Evolutionary conservation across 768 basidiomycete genomes (phyloP).

Genomic region (Lactarius hatsudake): DNA sequence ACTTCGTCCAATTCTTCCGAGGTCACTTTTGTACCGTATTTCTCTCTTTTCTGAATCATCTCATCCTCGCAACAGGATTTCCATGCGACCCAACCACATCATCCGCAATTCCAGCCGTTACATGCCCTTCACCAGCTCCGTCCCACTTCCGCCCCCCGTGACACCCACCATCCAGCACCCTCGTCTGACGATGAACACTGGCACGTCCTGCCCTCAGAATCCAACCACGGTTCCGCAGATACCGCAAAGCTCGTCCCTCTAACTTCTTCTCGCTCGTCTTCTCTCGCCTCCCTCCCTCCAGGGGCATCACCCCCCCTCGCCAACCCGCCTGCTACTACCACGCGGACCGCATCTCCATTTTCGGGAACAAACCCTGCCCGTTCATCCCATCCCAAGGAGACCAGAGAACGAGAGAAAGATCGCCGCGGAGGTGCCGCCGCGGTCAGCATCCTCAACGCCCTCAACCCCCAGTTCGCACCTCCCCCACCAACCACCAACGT

Average conservation of each 20-base stretch:
- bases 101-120: neutral
- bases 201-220: constrained; percentile 39
- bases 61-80: constrained; percentile 5
- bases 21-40: constrained; percentile 22
- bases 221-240: constrained; percentile 25
- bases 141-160: constrained; percentile 13
- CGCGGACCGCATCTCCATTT: constrained; percentile 23
- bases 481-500: constrained; percentile 12
- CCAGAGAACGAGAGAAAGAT: constrained; percentile 32
- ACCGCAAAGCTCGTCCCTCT: constrained; percentile 26
- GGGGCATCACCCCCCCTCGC: constrained; percentile 42
- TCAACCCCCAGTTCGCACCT: constrained; percentile 51
- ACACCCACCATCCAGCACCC: constrained; percentile 32
- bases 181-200: constrained; percentile 44
- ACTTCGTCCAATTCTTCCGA: constrained; percentile 32
- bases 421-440: constrained; percentile 35
- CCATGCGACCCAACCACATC: constrained; percentile 17
- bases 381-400: constrained; percentile 28
- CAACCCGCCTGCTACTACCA: constrained; percentile 25
- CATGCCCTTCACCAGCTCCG: constrained; percentile 22
- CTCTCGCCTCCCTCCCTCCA: constrained; percentile 48
- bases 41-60: neutral
- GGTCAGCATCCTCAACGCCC: constrained; percentile 55
- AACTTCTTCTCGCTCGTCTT: constrained; percentile 48
- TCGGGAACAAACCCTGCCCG: constrained; percentile 6